Evolutionary conservation across 148 eudicot genomes (phyloP).

Genomic region (Amaranthus cruentus): DNA sequence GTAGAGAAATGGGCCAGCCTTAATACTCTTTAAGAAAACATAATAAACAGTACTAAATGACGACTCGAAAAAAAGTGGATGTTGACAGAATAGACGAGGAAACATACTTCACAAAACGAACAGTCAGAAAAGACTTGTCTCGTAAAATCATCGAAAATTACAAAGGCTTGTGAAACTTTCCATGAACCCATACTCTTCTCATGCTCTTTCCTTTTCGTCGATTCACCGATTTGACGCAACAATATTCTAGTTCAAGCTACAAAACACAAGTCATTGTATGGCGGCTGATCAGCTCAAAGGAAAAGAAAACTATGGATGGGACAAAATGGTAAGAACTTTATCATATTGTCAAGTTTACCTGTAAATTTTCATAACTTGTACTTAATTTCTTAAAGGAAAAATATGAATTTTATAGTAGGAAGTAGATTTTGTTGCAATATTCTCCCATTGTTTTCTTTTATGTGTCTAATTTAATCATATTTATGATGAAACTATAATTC

Average conservation of each 20-base stretch:
- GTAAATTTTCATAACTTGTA: background rate
- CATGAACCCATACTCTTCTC: constrained; percentile 92
- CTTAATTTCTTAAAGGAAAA: background rate
- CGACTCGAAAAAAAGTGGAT: too few species aligned
- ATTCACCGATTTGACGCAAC: constrained; percentile 78
- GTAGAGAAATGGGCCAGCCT: too few species aligned
- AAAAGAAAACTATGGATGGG: background rate
- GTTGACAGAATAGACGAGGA: too few species aligned
- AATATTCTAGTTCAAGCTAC: constrained; percentile 92
- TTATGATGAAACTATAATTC: too few species aligned
- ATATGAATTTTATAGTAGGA: too few species aligned
- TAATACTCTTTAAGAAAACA: too few species aligned
- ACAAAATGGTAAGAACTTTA: background rate
- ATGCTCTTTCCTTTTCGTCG: constrained; percentile 67
- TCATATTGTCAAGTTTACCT: background rate
- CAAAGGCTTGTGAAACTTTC: constrained; percentile 74
- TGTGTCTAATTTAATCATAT: too few species aligned
- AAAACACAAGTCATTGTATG: constrained; percentile 9
- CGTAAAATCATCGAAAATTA: constrained; percentile 14
- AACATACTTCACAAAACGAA: too few species aligned
- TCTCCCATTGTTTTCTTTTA: too few species aligned
- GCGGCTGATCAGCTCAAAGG: background rate
- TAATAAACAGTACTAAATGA: too few species aligned
- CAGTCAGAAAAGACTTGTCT: too few species aligned
- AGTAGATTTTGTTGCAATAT: too few species aligned